Evolutionary conservation across 2,329 filamentous ascomycete species (phyloP).

Genomic region (Colletotrichum sojae): DNA sequence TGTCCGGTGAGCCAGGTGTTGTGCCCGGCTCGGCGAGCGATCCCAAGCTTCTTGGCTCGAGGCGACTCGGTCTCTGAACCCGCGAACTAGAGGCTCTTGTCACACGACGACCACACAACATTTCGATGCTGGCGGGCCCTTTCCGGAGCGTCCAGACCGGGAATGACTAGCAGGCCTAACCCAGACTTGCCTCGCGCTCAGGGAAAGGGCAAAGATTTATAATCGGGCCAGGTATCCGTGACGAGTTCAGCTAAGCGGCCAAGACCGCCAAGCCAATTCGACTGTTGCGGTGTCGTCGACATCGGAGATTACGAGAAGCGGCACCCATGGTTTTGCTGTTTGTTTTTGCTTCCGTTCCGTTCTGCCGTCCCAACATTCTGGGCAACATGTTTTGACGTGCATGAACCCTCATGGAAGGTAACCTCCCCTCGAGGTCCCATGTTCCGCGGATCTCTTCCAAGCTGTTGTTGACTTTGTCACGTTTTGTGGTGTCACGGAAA

Average conservation of each 20-base stretch:
- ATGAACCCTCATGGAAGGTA: neutral
- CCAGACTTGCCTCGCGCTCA: neutral
- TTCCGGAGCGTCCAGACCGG: neutral
- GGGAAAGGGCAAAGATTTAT: slow-evolving; percentile 6
- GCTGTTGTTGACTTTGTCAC: neutral
- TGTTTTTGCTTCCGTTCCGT: neutral
- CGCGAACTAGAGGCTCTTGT: slow-evolving; percentile 1
- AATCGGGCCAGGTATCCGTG: neutral
- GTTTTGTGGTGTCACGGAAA: slow-evolving; percentile 25
- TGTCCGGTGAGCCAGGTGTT: neutral
- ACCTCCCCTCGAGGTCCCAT: neutral
- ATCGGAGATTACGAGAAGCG: slow-evolving; percentile 12
- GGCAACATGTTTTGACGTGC: slow-evolving; percentile 16
- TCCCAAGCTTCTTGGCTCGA: slow-evolving; percentile 1
- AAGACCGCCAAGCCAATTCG: slow-evolving; percentile 23
- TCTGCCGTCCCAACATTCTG: neutral
- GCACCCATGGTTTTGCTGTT: neutral
- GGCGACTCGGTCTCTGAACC: neutral
- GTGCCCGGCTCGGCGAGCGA: neutral
- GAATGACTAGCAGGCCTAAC: neutral
- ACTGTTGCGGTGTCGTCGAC: neutral
- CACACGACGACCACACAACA: neutral
- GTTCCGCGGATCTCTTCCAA: neutral
- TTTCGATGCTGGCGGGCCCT: neutral
- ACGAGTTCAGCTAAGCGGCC: neutral